phyloP scores from a whole-genome alignment of 106 monocot species.

The Chionographis japonica region DNA sequence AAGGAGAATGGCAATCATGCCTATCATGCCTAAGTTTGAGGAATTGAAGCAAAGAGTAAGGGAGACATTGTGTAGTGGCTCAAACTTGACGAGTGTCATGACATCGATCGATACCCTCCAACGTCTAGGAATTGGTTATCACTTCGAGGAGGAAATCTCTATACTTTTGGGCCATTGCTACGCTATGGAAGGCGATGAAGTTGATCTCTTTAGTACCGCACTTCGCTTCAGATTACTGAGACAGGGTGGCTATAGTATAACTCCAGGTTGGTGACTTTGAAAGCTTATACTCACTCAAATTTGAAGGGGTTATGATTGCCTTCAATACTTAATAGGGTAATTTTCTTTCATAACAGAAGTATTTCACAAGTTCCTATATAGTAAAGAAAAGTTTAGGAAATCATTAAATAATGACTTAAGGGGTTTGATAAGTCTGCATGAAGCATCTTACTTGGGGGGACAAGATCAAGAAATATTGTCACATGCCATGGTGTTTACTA shows the following conservation, averaged over 20 bases:
- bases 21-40: too few species aligned
- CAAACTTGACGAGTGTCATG: not conserved
- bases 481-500: constrained; percentile 15
- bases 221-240: constrained; percentile 15
- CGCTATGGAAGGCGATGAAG: not conserved
- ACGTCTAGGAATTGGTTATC: not conserved
- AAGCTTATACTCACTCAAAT: too few species aligned
- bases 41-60: not conserved
- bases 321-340: too few species aligned
- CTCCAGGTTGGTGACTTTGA: not conserved
- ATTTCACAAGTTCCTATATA: constrained; percentile 18
- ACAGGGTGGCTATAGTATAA: constrained; percentile 3
- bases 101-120: not conserved
- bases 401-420: constrained; percentile 1
- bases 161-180: not conserved
- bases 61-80: not conserved
- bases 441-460: constrained; percentile 9
- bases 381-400: constrained; percentile 3
- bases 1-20: too few species aligned
- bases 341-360: not conserved
- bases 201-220: constrained; percentile 7
- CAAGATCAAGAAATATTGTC: constrained; percentile 16
- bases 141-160: constrained; percentile 11
- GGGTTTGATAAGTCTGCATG: constrained; percentile 13
- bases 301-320: not conserved